Evolutionary conservation across 352 stramenopile species (phyloP), one percentile per base, ranked within the genome.

Genomic region (Pseudoperonospora humuli): DNA sequence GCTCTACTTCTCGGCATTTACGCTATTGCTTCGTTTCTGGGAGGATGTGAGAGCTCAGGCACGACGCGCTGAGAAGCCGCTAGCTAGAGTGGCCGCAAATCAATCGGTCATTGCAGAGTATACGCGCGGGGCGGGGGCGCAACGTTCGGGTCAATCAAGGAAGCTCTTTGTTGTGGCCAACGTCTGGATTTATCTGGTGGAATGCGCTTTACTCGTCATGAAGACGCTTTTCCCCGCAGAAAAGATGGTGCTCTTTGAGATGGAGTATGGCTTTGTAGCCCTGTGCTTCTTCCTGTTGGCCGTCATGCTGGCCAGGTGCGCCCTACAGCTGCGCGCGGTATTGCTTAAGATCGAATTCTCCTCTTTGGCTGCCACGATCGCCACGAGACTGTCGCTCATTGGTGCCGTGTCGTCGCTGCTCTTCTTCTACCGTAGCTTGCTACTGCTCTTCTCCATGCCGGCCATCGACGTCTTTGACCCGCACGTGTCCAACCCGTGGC

Each of bases 1-100:
- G 51, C 64, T 89, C 36, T 86, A 83, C 51, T 86, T 89, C 50
- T 86, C 77, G 33, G 74, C 77, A 10, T 89, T 89, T 48, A 89
- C 77, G 41, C 67, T 86, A 41, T 58, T 89, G 25, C 52, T 89
- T 46, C 74, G 75, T 36, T 89, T 89, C 58, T 89, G 72, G 74
- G 74, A 86, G 38, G 77, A 89, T 55, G 75, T 89, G 33, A 61
- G 81, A 5, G 50, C 60, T 13, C 68, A 84, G 23, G 72, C 73
- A 9, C 52, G 49, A 24, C 63, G 66, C 10, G 67, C 72, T 7
- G 70, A 84, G 39, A 70, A 84, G 36, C 70, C 70, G 20, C 50
- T 85, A 26, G 72, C 72, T 20, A 52, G 72, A 31, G 69, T 85
- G 20, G 71, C 75, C 6, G 71, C 75, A 19, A 84, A 74, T 46